Percentiles rank a stretch among this genome's conserved stretches.
phyloP scores from a whole-genome alignment of 768 basidiomycete species.

The Pleurotus eryngii region DNA sequence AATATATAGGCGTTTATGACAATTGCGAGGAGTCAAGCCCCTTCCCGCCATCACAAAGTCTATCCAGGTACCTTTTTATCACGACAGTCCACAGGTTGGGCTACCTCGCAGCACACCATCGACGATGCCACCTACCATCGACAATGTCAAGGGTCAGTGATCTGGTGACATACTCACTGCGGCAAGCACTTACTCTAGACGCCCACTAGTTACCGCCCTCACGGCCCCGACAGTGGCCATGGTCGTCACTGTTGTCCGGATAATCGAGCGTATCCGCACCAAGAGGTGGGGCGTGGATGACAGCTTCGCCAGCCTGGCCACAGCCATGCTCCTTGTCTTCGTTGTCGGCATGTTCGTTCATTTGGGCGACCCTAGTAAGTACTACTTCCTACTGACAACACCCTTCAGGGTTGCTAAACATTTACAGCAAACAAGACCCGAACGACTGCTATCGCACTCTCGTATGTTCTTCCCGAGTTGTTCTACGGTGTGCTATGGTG shows the following conservation, averaged over 20 bases:
- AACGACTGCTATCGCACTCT: not conserved
- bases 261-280: not conserved
- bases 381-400: not conserved
- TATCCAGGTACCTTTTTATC: too few relatives aligned
- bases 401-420: not conserved
- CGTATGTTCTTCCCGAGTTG: not conserved
- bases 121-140: not conserved
- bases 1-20: too few relatives aligned
- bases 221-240: constrained; percentile 1
- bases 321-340: not conserved
- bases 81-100: too few relatives aligned
- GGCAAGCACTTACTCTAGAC: not conserved
- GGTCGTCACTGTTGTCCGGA: not conserved
- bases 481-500: constrained; percentile 41
- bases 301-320: not conserved
- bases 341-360: constrained; percentile 4
- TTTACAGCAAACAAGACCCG: not conserved
- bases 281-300: not conserved
- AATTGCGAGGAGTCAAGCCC: too few relatives aligned
- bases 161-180: not conserved
- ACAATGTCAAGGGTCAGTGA: not conserved
- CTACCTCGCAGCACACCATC: not conserved
- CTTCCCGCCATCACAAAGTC: too few relatives aligned
- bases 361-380: not conserved
- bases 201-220: not conserved